Base-by-base conservation (phyloP, 2,329 filamentous ascomycete species). In the Fusarium solani-melongenae region DNA sequence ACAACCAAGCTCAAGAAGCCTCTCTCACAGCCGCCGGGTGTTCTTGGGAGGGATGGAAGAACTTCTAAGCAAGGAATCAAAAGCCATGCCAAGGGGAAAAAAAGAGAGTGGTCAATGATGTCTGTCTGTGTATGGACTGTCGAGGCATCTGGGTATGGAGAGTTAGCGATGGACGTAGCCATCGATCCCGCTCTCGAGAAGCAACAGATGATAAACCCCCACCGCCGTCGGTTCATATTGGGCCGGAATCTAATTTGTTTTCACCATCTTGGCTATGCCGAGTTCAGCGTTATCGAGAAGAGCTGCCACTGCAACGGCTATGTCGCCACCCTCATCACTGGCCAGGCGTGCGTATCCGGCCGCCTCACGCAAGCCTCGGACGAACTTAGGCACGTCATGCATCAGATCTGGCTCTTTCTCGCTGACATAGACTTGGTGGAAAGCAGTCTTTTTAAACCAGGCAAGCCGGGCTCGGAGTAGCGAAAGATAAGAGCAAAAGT, bases 171-270 rank as follows among this genome's bases (percentile, higher is more conserved):
- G 12, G n/a, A 17, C 2, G n/a, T 41, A 41, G 11, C 3, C n/a
- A 0, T 1, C n/a, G n/a, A 41, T 14, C 11, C 39, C 3, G 11
- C 41, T 10, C 60, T 66, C 66, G 46, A 67, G 65, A 6, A 67
- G n/a, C 12, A 66, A 9, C n/a, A 66, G 55, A 7, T 62, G 66
- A 31, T 46, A 67, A 14, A 39, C 58, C 5, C 62, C 62, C 14
- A 44, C 59, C 10, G 12, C 9, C 14, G 15, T 46, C 12, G 5
- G 61, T 2, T 39, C 2, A n/a, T 66, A n/a, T 15, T 17, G 11
- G 10, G n/a, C 33, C 17, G 55, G 29, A 5, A 61, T 49, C 24
- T 61, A 55, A 5, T 11, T 10, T 22, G 44, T 38, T 20, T 12
- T 38, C 12, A 29, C 27, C 62, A 66, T 67, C 2, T n/a, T 11